Conservation (phyloP, 805 yeast genomes). For the Ascoidea tarda region DNA sequence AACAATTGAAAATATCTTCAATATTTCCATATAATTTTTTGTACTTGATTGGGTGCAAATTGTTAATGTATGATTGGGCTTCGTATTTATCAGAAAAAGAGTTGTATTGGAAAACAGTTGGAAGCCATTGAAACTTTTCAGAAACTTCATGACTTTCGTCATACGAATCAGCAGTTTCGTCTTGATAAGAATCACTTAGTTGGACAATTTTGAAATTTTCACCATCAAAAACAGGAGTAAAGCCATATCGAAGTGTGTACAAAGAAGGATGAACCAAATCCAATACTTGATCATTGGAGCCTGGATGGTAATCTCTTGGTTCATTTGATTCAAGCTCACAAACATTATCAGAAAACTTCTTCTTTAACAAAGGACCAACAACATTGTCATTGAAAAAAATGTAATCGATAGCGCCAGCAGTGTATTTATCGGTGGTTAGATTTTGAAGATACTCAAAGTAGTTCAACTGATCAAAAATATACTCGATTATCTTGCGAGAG, state of each 20-base stretch:
- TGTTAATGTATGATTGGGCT: constrained; percentile 25
- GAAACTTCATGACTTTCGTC: constrained; percentile 8
- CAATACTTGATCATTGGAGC: constrained; percentile 21
- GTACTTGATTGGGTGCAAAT: constrained; percentile 21
- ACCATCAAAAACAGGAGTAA: constrained; percentile 13
- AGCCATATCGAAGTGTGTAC: constrained; percentile 21
- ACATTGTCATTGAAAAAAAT: constrained; percentile 13
- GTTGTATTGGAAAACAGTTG: constrained; percentile 14
- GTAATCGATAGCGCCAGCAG: constrained; percentile 13
- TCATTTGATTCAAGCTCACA: neutral
- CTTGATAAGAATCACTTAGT: constrained; percentile 8
- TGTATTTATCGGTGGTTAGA: constrained; percentile 9
- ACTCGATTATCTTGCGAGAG: constrained; percentile 14
- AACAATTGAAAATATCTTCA: constrained; percentile 17
- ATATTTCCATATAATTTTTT: constrained; percentile 18
- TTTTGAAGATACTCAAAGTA: constrained; percentile 15
- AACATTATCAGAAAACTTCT: constrained; percentile 7
- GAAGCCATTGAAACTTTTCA: constrained; percentile 24
- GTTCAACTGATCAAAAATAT: constrained; percentile 18
- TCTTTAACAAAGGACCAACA: constrained; percentile 9
- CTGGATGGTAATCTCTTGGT: constrained; percentile 23
- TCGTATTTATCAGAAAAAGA: constrained; percentile 9
- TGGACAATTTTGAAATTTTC: neutral
- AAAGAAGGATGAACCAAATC: constrained; percentile 29
- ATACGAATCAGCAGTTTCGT: constrained; percentile 3